A percentile compares a stretch with the other conserved stretches of the same genome.
phyloP scores from a whole-genome alignment of 1,139 yeast species.

The Blastobotrys persicus region DNA sequence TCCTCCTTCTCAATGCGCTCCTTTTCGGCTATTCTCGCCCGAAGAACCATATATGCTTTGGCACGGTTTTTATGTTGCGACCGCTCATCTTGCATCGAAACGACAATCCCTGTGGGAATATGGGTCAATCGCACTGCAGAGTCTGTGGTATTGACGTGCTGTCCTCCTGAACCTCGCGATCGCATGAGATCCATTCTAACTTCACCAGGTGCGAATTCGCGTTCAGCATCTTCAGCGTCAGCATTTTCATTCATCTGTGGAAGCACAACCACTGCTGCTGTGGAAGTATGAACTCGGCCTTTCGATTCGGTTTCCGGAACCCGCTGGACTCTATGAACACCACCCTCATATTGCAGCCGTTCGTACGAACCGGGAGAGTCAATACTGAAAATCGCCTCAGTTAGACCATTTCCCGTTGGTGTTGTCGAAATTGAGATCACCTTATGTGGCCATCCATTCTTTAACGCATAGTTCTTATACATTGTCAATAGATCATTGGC shows the following conservation, averaged over 20 bases:
- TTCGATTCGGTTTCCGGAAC: conserved; percentile 91
- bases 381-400: conserved; percentile 74
- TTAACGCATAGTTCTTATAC: conserved; percentile 72
- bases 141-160: conserved; percentile 96
- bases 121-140: conserved; percentile 94
- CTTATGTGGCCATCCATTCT: conserved; percentile 63
- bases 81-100: conserved; percentile 89
- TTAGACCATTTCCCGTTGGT: conserved; percentile 62
- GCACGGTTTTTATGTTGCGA: conserved; percentile 95
- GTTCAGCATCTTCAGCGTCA: conserved; percentile 58
- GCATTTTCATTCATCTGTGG: conserved; percentile 72
- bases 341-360: conserved; percentile 77
- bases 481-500: conserved; percentile 74
- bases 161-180: conserved; percentile 98
- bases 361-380: conserved; percentile 78
- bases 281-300: conserved; percentile 93
- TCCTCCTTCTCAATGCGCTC: conserved; percentile 66
- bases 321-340: conserved; percentile 94
- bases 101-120: conserved; percentile 85
- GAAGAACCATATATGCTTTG: conserved; percentile 79
- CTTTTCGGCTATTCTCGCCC: conserved; percentile 80
- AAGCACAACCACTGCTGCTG: conserved; percentile 90
- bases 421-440: conserved; percentile 52
- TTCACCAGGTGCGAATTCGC: conserved; percentile 82
- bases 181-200: conserved; percentile 93